Evolutionary conservation across 2,329 filamentous ascomycete species (phyloP).

Genomic region (Cercospora zeina): DNA sequence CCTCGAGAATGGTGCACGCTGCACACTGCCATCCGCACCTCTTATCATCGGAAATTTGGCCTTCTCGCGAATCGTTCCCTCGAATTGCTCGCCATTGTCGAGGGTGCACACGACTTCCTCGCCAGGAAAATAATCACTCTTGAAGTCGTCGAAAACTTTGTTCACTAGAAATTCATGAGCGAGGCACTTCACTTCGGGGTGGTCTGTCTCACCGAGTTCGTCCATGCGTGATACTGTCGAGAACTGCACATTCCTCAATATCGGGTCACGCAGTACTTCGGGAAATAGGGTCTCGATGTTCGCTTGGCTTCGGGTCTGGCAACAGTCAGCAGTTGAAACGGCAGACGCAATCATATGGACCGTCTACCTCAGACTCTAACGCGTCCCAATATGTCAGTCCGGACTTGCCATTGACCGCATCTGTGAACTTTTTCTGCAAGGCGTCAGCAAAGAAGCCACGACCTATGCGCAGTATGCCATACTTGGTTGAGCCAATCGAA

Average conservation of each 20-base stretch:
- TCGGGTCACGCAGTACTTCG: conserved; percentile 84
- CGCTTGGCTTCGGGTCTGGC: conserved; percentile 64
- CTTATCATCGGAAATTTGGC: conserved; percentile 66
- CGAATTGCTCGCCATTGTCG: conserved; percentile 60
- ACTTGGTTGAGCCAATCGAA: conserved; percentile 95
- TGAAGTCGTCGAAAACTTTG: conserved; percentile 66
- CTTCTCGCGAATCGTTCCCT: conserved; percentile 79
- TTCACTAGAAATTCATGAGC: conserved; percentile 44
- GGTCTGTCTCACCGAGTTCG: conserved; percentile 59
- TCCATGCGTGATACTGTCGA: conserved; percentile 87
- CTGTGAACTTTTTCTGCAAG: conserved; percentile 81
- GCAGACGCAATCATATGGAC: conserved; percentile 19
- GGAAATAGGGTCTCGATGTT: conserved; percentile 92
- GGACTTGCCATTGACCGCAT: conserved; percentile 92
- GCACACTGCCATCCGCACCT: conserved; percentile 66
- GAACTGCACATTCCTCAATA: conserved; percentile 88
- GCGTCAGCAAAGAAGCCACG: conserved; percentile 23
- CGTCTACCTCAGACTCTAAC: conserved; percentile 49
- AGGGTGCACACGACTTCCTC: conserved; percentile 76
- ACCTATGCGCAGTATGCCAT: conserved; percentile 38
- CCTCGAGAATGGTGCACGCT: conserved; percentile 67
- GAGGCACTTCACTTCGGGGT: not conserved
- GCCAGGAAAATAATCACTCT: conserved; percentile 85
- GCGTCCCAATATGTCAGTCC: conserved; percentile 91
- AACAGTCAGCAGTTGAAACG: conserved; percentile 27